Base-by-base conservation (phyloP, 1,284 basidiomycete species). In the Leccinum fuscescens region DNA sequence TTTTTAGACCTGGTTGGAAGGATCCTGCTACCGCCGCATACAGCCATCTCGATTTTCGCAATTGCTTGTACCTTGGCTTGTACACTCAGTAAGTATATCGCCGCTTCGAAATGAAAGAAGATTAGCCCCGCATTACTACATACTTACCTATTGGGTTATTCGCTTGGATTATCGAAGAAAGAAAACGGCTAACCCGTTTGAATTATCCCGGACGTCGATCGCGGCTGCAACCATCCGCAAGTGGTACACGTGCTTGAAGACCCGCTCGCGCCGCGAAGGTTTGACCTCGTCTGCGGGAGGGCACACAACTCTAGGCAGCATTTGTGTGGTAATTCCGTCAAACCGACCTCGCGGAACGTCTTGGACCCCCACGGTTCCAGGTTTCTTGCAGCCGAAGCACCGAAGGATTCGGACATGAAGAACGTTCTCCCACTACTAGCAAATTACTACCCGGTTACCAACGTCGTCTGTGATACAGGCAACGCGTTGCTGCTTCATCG, bases 81-180 rank as follows among this genome's bases (percentile, higher is more conserved):
- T 33, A 33, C 33, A 33, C 33, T 33, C 33, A 33, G 12, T 12
- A 33, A 33, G 33, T 33, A 33, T 42, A 12, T 20, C 42, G 17
- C 15, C 35, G 33, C 55, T 52, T 67, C 66, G 59, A 66, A 69
- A 66, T 69, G 66, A 66, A 69, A 67, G 33, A 12, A 35, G 33
- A 35, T 35, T 35, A 35, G 65, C 37, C 20, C 37, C 20, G 58
- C 60, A 56, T 56, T 51, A 29, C 9, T 50, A 39, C 35, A 42
- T 42, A 5, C 37, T 35, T 35, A 35, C 33, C 33, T 7, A 59
- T 15, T 39, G 35, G 17, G 31, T 17, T 15, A 29, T 29, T 29
- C 29, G 29, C 1, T 29, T 9, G 29, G 29, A 29, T 29, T 29
- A 14, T 42, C 39, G 39, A n/a, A 17, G 20, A 27, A 27, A 24